phyloP scores from a whole-genome alignment of 345 rosid species.

The Populus ilicifolia region DNA sequence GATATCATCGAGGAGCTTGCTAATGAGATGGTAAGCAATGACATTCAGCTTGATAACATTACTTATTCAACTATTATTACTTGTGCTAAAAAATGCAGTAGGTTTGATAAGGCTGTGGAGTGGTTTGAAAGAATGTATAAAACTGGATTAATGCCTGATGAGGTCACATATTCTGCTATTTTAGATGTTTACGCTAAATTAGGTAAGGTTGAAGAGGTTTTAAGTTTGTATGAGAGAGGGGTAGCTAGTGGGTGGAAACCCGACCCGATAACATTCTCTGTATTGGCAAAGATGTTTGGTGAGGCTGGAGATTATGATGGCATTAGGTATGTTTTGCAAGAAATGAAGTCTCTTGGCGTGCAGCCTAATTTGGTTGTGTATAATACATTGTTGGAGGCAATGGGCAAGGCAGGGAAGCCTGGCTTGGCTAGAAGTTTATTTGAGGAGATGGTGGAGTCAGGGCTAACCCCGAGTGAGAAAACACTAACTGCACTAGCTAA shows the following conservation, averaged over 20 bases:
- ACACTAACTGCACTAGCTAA: slow-evolving; percentile 73
- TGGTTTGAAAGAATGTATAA: slow-evolving; percentile 94
- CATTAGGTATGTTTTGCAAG: slow-evolving; percentile 81
- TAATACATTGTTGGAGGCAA: slow-evolving; percentile 77
- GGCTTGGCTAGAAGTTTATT: slow-evolving; percentile 82
- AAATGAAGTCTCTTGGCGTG: slow-evolving; percentile 73
- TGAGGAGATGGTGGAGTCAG: slow-evolving; percentile 67
- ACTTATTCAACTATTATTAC: slow-evolving; percentile 92
- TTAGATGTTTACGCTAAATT: slow-evolving; percentile 79
- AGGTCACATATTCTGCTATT: slow-evolving; percentile 79
- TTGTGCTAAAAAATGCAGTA: slow-evolving; percentile 72
- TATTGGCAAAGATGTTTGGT: slow-evolving; percentile 88
- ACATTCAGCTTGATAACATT: slow-evolving; percentile 76
- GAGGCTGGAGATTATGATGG: slow-evolving; percentile 90
- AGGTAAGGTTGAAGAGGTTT: slow-evolving; percentile 78
- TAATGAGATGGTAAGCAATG: slow-evolving; percentile 70
- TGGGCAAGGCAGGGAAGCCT: slow-evolving; percentile 87
- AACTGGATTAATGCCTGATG: slow-evolving; percentile 95
- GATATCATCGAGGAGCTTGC: slow-evolving; percentile 76
- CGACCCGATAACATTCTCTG: slow-evolving; percentile 68
- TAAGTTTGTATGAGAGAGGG: slow-evolving; percentile 90
- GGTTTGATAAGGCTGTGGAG: slow-evolving; percentile 72
- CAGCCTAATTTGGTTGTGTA: slow-evolving; percentile 79
- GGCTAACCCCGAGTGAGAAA: slow-evolving; percentile 70
- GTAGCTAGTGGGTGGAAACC: slow-evolving; percentile 91